These are phyloP conservation scores for Torulaspora maleeae DNA, from an alignment of 805 yeast genomes.

Conservation along the genomic window DNA sequence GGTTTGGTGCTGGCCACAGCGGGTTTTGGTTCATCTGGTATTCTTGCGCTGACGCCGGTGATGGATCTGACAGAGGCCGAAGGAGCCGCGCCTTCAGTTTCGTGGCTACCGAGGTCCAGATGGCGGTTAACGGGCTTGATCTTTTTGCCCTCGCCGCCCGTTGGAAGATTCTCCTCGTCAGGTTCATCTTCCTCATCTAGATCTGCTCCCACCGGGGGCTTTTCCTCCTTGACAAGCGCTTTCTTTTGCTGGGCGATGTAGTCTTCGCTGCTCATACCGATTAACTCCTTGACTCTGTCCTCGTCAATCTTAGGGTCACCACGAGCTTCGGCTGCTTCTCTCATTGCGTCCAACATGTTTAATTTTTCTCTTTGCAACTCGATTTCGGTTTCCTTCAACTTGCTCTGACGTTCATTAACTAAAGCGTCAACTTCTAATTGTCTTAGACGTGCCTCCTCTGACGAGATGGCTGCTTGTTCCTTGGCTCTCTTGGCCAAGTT, in stretches of 20 bases:
- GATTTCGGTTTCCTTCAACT: slow-evolving; percentile 35
- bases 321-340: slow-evolving; percentile 38
- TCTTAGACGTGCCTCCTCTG: slow-evolving; percentile 36
- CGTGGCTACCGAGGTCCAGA: slow-evolving; percentile 2
- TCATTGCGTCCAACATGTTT: slow-evolving; percentile 36
- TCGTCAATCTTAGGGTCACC: slow-evolving; percentile 33
- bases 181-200: slow-evolving; percentile 18
- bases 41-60: slow-evolving; percentile 9
- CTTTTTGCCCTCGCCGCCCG: slow-evolving; percentile 5
- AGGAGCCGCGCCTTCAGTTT: slow-evolving; percentile 4
- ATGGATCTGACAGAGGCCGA: slow-evolving; percentile 24
- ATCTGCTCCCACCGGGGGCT: slow-evolving; percentile 4
- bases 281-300: slow-evolving; percentile 29
- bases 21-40: neutral
- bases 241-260: slow-evolving; percentile 21
- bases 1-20: neutral
- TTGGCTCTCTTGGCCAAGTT: slow-evolving; percentile 34
- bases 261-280: slow-evolving; percentile 33
- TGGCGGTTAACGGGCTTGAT: slow-evolving; percentile 2
- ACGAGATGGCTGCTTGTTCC: slow-evolving; percentile 35
- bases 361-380: slow-evolving; percentile 37
- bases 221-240: neutral
- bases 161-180: slow-evolving; percentile 3
- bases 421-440: slow-evolving; percentile 38
- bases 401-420: slow-evolving; percentile 37